A percentile compares a stretch with the other conserved stretches of the same genome.
Evolutionary conservation across 176 grass and related monocot genomes (phyloP).

Genomic region (Triticum aestivum): IWGSC_CS_RefSeq_v2.1 NC_057800.1:703553669-703554168

Average conservation of each 20-base stretch:
- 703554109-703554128: too few relatives aligned
- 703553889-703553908: conserved; percentile 99
- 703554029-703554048: conserved; percentile 28
- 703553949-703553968: conserved; percentile 97
- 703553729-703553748: background rate
- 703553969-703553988: conserved; percentile 95
- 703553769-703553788: conserved; percentile 80
- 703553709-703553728: background rate
- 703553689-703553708: conserved; percentile 13
- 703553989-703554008: conserved; percentile 98
- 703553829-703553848: conserved; percentile 77
- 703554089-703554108: too few relatives aligned
- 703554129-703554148: background rate
- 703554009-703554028: conserved; percentile 95
- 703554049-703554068: background rate
- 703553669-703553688: conserved; percentile 54
- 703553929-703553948: conserved; percentile 87
- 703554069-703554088: background rate
- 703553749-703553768: conserved; percentile 53
- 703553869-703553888: conserved; percentile 98
- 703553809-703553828: conserved; percentile 99
- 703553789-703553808: conserved; percentile 65
- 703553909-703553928: conserved; percentile 92
- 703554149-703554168: conserved; percentile 91
- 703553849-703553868: conserved; percentile 70